phyloP scores from a whole-genome alignment of 31 red algal genomes.

The Asparagopsis taxiformis region DNA sequence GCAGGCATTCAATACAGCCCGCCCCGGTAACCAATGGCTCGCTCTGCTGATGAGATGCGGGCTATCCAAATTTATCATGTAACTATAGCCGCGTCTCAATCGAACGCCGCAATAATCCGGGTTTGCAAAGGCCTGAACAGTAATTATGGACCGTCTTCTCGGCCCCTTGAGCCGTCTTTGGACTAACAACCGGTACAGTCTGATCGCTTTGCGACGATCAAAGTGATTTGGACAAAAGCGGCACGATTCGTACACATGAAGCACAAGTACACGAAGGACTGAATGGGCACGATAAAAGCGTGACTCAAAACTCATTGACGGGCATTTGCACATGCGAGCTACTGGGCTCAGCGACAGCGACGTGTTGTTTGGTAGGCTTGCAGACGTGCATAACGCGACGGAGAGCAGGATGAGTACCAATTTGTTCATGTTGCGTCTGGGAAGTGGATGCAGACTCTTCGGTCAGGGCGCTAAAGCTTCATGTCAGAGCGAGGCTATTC shows the following conservation, averaged over 20 bases:
- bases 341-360: not conserved
- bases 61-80: not conserved
- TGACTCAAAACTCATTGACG: not conserved
- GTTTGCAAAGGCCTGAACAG: not conserved
- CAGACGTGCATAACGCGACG: too few relatives aligned
- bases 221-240: not conserved
- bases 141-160: not conserved
- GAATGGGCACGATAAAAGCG: not conserved
- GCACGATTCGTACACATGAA: not conserved
- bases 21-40: not conserved
- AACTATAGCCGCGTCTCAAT: not conserved
- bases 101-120: not conserved
- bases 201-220: not conserved
- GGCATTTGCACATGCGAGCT: not conserved
- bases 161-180: not conserved
- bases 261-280: not conserved
- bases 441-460: too few relatives aligned
- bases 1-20: not conserved
- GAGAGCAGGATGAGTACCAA: too few relatives aligned
- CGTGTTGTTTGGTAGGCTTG: too few relatives aligned
- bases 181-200: not conserved
- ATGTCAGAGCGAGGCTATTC: too few relatives aligned
- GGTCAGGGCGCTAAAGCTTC: too few relatives aligned
- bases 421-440: too few relatives aligned
- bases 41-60: not conserved